phyloP scores from a whole-genome alignment of 75 land plant genomes.

The Picea glauca region DNA sequence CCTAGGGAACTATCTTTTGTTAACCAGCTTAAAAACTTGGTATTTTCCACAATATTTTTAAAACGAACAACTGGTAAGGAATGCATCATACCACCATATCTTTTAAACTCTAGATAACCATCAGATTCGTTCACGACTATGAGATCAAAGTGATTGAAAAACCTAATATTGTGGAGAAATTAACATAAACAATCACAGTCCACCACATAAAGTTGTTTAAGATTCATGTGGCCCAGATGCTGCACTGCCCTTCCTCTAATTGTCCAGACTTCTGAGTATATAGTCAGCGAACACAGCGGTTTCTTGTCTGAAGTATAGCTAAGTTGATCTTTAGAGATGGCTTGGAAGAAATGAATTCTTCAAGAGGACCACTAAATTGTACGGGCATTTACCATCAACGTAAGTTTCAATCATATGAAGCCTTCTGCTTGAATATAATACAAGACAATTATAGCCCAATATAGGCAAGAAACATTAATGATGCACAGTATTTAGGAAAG shows the following conservation, averaged over 20 bases:
- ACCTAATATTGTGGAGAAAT: not conserved
- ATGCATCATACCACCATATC: too few species aligned
- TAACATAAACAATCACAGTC: not conserved
- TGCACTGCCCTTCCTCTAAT: not conserved
- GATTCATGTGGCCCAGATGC: not conserved
- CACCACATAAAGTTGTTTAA: not conserved
- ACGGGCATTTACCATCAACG: not conserved
- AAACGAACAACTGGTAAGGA: too few species aligned
- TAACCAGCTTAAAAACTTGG: too few species aligned
- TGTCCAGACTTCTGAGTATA: not conserved
- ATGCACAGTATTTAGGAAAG: not conserved
- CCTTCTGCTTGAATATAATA: not conserved
- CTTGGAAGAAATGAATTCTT: not conserved
- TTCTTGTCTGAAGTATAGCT: not conserved
- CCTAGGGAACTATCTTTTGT: too few species aligned
- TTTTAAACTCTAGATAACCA: too few species aligned
- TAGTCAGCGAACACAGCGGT: not conserved
- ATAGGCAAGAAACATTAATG: not conserved
- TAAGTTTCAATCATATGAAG: not conserved
- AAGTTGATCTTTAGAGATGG: not conserved
- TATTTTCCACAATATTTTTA: too few species aligned
- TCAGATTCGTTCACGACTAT: too few species aligned
- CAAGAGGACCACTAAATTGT: not conserved
- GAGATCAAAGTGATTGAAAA: not conserved
- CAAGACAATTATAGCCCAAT: not conserved